Conservation (phyloP, 116 monocot species). For the Phalaenopsis hybrid region DNA sequence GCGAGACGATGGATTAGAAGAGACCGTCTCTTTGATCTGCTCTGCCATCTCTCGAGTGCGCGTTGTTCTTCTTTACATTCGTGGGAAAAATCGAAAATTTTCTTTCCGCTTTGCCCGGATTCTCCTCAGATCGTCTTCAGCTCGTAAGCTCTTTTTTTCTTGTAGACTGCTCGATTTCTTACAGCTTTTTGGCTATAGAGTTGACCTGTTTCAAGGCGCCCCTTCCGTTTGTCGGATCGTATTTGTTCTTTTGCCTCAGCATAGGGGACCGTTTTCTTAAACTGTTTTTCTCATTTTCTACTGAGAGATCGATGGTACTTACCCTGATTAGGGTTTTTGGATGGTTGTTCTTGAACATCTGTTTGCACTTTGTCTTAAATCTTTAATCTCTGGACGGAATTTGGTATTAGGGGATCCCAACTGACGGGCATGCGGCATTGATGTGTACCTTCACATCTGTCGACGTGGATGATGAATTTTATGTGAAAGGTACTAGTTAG, state of each 20-base stretch:
- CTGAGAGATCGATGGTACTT: not conserved
- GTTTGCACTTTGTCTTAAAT: not conserved
- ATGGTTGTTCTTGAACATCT: not conserved
- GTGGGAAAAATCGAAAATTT: not conserved
- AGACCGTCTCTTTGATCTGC: not conserved
- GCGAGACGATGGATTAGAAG: not conserved
- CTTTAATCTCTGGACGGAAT: not conserved
- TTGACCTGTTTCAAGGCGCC: not conserved
- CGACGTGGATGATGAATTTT: not conserved
- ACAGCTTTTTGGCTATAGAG: not conserved
- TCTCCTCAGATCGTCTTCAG: not conserved
- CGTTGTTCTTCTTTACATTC: not conserved
- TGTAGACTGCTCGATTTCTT: not conserved
- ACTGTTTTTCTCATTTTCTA: not conserved
- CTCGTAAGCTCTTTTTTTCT: not conserved
- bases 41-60: not conserved
- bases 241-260: too few relatives aligned
- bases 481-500: not conserved
- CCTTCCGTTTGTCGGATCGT: not conserved
- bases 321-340: not conserved
- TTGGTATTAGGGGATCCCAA: not conserved
- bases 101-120: not conserved
- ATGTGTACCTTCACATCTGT: not conserved
- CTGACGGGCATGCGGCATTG: not conserved
- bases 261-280: not conserved